Percentiles rank a stretch among this genome's conserved stretches.
Evolutionary conservation across 2,329 filamentous ascomycete species (phyloP).

Genomic region (Diaporthe sp.): DNA sequence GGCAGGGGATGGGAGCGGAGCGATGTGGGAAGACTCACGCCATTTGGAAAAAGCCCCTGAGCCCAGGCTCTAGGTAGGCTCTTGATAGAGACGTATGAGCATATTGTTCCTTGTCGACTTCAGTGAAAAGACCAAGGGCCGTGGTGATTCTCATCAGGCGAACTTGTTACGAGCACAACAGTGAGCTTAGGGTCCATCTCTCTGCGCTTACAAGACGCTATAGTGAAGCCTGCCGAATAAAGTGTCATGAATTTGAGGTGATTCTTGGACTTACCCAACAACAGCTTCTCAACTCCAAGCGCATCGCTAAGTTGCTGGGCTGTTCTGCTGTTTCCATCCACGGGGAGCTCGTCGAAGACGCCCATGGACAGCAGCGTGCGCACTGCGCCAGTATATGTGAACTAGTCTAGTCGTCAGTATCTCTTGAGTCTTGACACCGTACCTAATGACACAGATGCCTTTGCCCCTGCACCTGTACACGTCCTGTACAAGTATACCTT

Average conservation of each 20-base stretch:
- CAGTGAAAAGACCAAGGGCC: background rate
- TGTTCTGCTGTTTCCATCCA: background rate
- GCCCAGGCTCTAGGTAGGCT: background rate
- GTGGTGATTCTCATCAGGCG: slow-evolving; percentile 11
- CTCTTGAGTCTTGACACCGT: background rate
- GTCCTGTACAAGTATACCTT: background rate
- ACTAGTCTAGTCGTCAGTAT: background rate
- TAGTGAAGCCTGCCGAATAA: background rate
- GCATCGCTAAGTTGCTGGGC: background rate
- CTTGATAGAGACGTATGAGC: background rate
- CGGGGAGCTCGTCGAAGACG: background rate
- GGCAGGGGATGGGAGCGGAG: no score
- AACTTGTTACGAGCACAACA: background rate
- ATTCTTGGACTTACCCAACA: background rate
- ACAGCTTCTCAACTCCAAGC: background rate
- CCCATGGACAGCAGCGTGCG: background rate
- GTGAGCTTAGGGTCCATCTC: background rate
- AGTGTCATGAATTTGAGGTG: background rate
- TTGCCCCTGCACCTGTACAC: background rate
- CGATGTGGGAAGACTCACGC: background rate
- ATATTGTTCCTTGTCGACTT: background rate
- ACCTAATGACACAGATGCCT: background rate
- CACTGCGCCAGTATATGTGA: background rate
- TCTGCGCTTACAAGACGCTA: background rate
- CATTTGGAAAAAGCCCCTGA: slow-evolving; percentile 1